A percentile compares a stretch with the other conserved stretches of the same genome.
These are phyloP conservation scores for Ceratocystis eucalypticola DNA, from an alignment of 2,329 filamentous ascomycete species.

Conservation along the genomic window DNA sequence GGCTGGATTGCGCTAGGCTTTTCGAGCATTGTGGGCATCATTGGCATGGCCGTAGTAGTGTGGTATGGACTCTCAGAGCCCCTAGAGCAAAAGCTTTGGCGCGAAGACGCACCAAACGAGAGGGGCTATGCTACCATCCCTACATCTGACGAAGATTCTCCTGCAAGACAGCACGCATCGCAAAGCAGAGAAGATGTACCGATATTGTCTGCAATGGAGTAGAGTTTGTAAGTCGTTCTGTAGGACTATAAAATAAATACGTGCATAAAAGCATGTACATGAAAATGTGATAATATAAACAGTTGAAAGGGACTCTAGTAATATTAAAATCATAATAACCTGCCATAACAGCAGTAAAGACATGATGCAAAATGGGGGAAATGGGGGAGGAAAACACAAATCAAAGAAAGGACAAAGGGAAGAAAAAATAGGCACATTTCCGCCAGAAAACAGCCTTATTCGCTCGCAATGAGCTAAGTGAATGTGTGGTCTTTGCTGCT, in stretches of 20 bases:
- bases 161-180: neutral
- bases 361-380: constrained; percentile 8
- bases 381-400: constrained; percentile 8
- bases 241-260: neutral
- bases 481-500: neutral
- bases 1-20: constrained; percentile 66
- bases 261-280: neutral
- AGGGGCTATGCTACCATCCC: constrained; percentile 16
- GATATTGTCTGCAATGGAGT: neutral
- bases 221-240: neutral
- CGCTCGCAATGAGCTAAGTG: neutral
- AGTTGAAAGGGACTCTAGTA: constrained; percentile 9
- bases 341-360: constrained; percentile 7
- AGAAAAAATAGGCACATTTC: neutral
- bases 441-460: neutral
- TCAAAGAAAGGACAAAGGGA: neutral
- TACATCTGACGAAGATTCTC: neutral
- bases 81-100: constrained; percentile 3
- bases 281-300: neutral
- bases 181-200: neutral
- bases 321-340: constrained; percentile 17
- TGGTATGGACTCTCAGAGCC: constrained; percentile 29
- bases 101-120: constrained; percentile 11
- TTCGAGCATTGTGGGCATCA: constrained; percentile 51
- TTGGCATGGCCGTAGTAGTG: constrained; percentile 53